Evolutionary conservation across 2,329 filamentous ascomycete species (phyloP), one percentile per base, ranked within the genome.

Genomic region (Neofusicoccum sp.): DNA sequence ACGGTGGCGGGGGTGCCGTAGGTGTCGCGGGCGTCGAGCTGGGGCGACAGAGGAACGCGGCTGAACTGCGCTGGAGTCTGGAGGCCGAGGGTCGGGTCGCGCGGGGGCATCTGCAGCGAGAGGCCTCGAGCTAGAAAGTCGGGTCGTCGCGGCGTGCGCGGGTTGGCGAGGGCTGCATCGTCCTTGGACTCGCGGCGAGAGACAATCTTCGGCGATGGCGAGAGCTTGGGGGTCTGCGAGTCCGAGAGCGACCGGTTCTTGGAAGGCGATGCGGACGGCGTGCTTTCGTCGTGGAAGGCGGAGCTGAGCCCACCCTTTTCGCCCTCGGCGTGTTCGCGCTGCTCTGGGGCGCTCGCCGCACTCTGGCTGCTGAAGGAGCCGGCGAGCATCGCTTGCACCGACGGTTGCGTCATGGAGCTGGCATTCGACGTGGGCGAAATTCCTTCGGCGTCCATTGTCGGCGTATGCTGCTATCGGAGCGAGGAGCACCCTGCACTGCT

Each of bases 1-100:
- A 96, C 90, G 61, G 93, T 96, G 31, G 91, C 89, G 2, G 93
- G 93, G 1, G 92, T 94, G 45, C 90, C 90, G 79, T 96, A 97
- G 52, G 89, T 92, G 68, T 93, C 90, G 22, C 89, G 89, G 62
- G 91, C 85, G 75, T 97, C 93, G 66, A 95, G 85, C 75, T 96
- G 93, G 14, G 93, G 93, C 2, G 92, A 96, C 64, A 94, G 83
- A 69, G 93, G 92, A 31, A 81, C 79, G 65, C 83, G 87, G 67
- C 81, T 78, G 59, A 82, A 79, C 65, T 81, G 76, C 66, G 82
- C 79, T 69, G 84, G 79, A 61, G 77, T 79, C 56, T 78, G 74
- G 69, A 78, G 78, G 48, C 73, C 74, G 67, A 67, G 66, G 22
- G 39, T 59, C 36, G 50, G 66, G 67, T 84, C 82, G 68, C 79